These are phyloP conservation scores for Scheffersomyces parashehatae DNA, from an alignment of 1,139 yeast species.

Conservation along the genomic window DNA sequence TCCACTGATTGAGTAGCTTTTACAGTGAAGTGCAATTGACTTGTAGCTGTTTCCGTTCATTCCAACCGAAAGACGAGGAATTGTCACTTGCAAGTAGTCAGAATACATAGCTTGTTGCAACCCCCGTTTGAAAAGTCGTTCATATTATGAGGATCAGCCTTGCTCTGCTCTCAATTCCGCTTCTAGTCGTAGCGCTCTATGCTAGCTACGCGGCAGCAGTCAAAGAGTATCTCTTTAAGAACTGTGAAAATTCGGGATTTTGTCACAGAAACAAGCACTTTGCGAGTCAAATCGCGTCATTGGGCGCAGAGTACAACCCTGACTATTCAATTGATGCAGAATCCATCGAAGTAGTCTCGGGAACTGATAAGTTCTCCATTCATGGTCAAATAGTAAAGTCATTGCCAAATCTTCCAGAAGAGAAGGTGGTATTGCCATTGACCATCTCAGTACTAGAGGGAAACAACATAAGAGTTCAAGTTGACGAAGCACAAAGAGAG, in stretches of 20 bases:
- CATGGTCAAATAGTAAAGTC: slow-evolving; percentile 51
- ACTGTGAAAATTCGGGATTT: slow-evolving; percentile 81
- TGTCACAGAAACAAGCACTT: slow-evolving; percentile 79
- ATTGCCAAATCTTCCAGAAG: slow-evolving; percentile 22
- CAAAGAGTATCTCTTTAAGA: slow-evolving; percentile 72
- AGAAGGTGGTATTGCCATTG: slow-evolving; percentile 49
- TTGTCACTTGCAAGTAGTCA: too few species aligned
- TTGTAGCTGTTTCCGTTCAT: too few species aligned
- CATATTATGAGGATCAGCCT: too few species aligned
- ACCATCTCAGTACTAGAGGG: slow-evolving; percentile 55
- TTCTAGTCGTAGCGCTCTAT: slow-evolving; percentile 7
- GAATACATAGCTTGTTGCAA: too few species aligned
- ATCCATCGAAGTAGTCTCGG: slow-evolving; percentile 29
- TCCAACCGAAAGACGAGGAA: too few species aligned
- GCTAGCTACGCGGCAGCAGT: slow-evolving; percentile 38
- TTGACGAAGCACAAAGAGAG: slow-evolving; percentile 59
- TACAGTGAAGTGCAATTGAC: too few species aligned
- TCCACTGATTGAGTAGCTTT: too few species aligned
- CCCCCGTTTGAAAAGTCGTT: too few species aligned
- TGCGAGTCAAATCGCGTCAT: slow-evolving; percentile 48
- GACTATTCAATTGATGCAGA: slow-evolving; percentile 56
- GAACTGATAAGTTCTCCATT: slow-evolving; percentile 22
- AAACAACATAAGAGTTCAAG: slow-evolving; percentile 55
- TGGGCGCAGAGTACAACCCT: slow-evolving; percentile 29
- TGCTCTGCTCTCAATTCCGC: background rate